Evolutionary conservation across 768 basidiomycete species (phyloP), one percentile per base, ranked within the genome.

Genomic region (Pisolithus sp.): DNA sequence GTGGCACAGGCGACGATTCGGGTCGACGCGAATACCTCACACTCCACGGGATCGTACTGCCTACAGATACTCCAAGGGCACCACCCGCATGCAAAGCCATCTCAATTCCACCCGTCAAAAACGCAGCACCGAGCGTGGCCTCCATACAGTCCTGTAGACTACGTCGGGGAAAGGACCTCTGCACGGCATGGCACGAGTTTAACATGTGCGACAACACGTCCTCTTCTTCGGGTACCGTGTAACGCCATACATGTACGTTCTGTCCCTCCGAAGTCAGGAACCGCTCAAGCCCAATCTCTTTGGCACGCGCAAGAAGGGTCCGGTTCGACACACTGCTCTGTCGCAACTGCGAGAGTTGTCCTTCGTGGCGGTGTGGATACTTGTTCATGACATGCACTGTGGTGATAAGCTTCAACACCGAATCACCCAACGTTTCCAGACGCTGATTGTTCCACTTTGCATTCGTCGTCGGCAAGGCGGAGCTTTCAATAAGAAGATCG

Each of bases 121-220:
- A 93, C 24, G 81, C 79, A 2, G 88, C 91, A 10, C 90, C 93
- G 4, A 94, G 70, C 5, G 82, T 74, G 0, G 93, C 86, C 63
- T 94, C 93, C 82, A 92, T 88, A 61, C 86, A 91, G 61, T 94
- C 92, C 61, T 90, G 88, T 55, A 94, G 67, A 59, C 86, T 83
- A 51, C 89, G 70, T 24, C 88, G 76, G 4, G 85, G 80, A 51
- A 83, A 79, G 36, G 68, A 67, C 34, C 85, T 76, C 49, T 49
- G 57, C n/a, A 73, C 72, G 41, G 41, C 46, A 30, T 69, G 66
- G 21, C 38, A 64, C 18, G 59, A 68, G 42, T 53, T 68, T 5
- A 40, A 36, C 34, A 69, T 54, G 23, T 56, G 59, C 41, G 66
- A 61, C 30, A 67, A 65, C n/a, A 66, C 62, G 17, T 72, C 71